Percentiles rank a stretch among this genome's conserved stretches.
phyloP scores from a whole-genome alignment of 768 basidiomycete species.

The Psilocybe sp. region DNA sequence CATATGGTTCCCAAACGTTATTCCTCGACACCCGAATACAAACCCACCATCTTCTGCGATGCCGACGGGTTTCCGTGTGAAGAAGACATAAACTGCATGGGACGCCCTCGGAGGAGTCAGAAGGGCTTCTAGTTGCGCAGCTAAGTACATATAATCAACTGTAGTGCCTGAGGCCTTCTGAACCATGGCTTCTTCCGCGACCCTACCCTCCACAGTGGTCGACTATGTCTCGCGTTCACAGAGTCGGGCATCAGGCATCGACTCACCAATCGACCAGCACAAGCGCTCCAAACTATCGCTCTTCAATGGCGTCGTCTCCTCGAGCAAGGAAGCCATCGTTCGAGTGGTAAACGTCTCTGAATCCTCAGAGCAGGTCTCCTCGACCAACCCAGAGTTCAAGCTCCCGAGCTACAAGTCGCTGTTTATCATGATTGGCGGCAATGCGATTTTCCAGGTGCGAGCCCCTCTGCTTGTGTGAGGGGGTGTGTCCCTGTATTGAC shows the following conservation, averaged over 20 bases:
- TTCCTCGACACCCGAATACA: too few relatives aligned
- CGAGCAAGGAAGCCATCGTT: constrained; percentile 10
- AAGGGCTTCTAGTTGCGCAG: too few relatives aligned
- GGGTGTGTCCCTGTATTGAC: background rate
- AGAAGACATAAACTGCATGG: too few relatives aligned
- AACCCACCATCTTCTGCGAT: too few relatives aligned
- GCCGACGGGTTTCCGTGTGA: too few relatives aligned
- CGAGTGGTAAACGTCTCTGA: constrained; percentile 10
- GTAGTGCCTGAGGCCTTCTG: too few relatives aligned
- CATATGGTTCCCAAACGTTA: too few relatives aligned
- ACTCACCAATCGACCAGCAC: constrained; percentile 3
- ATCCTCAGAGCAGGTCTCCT: constrained; percentile 1
- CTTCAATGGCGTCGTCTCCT: constrained; percentile 10
- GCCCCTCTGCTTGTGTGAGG: background rate
- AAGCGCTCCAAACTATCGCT: constrained; percentile 13
- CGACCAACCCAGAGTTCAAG: constrained; percentile 22
- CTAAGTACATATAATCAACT: too few relatives aligned
- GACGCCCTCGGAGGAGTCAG: too few relatives aligned
- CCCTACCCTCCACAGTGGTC: constrained; percentile 14
- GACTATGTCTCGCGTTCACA: constrained; percentile 12
- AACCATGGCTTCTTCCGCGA: constrained; percentile 13
- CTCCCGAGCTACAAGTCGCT: constrained; percentile 24
- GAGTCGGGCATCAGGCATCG: background rate
- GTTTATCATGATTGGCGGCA: constrained; percentile 25
- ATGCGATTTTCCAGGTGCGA: constrained; percentile 27